Evolutionary conservation across 345 rosid species (phyloP), one percentile per base, ranked within the genome.

Genomic region (Viola odorata): DNA sequence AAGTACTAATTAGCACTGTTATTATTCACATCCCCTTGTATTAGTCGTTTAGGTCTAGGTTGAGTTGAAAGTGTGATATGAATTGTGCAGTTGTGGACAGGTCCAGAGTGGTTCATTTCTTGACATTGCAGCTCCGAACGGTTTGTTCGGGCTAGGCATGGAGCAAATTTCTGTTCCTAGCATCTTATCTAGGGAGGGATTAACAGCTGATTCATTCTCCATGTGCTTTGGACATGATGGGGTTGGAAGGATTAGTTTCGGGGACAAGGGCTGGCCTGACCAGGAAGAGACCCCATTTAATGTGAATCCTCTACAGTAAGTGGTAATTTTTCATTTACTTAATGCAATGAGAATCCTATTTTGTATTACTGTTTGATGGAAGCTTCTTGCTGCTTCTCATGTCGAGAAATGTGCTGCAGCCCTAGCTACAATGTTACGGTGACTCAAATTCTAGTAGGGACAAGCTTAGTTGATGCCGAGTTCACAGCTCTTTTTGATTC

Each of bases 91-190:
- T 66, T 92, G 96, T 82, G 96, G 96, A 57, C 96, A 85, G 84
- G 89, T 89, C 52, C 96, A 89, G 70, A 87, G 85, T 50, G 96
- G 98, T 64, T 89, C 98, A 0, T 92, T 89, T 73, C 81, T 86
- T 14, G 94, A 94, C 49, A 75, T 85, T 72, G 99, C 95, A 13
- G 97, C 96, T 58, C 91, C 95, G 13, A 83, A 84, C 70, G 97
- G 97, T 60, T 78, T 94, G 54, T 80, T 87, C 40, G 87, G 96
- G 56, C 90, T 87, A 47, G 96, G 99, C 40, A 86, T 89, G 97
- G 96, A 85, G 78, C 82, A 81, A 69, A 82, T 83, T 71, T 88
- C 95, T 16, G 96, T 87, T 70, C 95, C 97, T 16, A 85, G 97
- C 71, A 79, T 86, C 62, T 77, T 94, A 67, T 82, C 96, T 0